A percentile compares a stretch with the other conserved stretches of the same genome.
Conservation (phyloP, 352 stramenopile genomes). For the Phytophthora nicotianae region DNA sequence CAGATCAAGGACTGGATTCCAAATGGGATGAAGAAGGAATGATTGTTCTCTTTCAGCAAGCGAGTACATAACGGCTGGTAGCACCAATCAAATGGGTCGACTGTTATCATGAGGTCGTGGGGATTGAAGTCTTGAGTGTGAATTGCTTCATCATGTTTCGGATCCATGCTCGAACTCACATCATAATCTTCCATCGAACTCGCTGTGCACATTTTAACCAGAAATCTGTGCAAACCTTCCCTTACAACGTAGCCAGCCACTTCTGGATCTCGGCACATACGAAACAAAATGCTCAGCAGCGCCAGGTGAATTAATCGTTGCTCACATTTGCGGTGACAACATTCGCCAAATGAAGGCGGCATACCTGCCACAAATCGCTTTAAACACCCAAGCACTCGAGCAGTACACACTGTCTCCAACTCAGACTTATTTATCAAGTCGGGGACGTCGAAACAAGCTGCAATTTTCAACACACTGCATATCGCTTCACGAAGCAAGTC, state of each 20-base stretch:
- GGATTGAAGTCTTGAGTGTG: slow-evolving; percentile 27
- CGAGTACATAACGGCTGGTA: slow-evolving; percentile 37
- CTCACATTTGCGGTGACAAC: slow-evolving; percentile 36
- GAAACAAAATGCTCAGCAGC: slow-evolving; percentile 47
- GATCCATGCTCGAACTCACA: background rate
- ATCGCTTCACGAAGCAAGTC: slow-evolving; percentile 31
- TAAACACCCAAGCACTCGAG: slow-evolving; percentile 44
- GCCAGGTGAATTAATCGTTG: slow-evolving; percentile 29
- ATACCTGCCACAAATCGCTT: slow-evolving; percentile 35
- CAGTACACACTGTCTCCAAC: slow-evolving; percentile 40
- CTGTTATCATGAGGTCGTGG: slow-evolving; percentile 42
- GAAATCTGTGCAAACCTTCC: slow-evolving; percentile 44
- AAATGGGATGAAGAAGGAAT: slow-evolving; percentile 47
- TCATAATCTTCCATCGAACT: background rate
- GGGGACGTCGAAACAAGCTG: slow-evolving; percentile 24
- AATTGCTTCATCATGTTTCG: background rate
- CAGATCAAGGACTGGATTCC: slow-evolving; percentile 42
- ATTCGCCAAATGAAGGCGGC: slow-evolving; percentile 15
- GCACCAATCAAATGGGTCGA: slow-evolving; percentile 74
- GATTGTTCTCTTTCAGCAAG: slow-evolving; percentile 25
- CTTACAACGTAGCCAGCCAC: slow-evolving; percentile 44
- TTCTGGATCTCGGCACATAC: slow-evolving; percentile 37
- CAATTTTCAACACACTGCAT: slow-evolving; percentile 37
- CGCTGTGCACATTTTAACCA: slow-evolving; percentile 46
- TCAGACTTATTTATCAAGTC: slow-evolving; percentile 12